Evolutionary conservation across 2,329 filamentous ascomycete species (phyloP), one percentile per base, ranked within the genome.

Genomic region (Aureobasidium sp.): DNA sequence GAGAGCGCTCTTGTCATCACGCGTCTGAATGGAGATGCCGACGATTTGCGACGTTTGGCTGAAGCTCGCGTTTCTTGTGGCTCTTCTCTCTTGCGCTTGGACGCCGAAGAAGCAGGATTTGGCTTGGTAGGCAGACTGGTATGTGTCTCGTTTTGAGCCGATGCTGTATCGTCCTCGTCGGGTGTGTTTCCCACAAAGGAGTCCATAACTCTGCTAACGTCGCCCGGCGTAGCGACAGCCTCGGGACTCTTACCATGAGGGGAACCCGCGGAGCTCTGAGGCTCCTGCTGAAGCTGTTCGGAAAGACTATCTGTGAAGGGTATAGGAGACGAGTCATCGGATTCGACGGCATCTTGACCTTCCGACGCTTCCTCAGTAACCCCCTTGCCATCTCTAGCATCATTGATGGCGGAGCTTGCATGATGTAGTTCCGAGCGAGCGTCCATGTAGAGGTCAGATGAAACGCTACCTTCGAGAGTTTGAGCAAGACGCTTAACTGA

Each of bases 141-240:
- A 42, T 42, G 10, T 19, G n/a, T 40, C 21, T 49, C 27, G 17
- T 55, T 9, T 11, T 49, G 9, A 7, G 19, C 43, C 1, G 17
- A 21, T 23, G 43, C 15, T 5, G 17, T 25, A 31, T 47, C 55
- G 4, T 31, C 15, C 62, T 54, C 6, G 61, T 23, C 37, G 19
- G 65, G 61, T 31, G 61, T 62, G 15, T 23, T 43, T 0, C 61
- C 62, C 19, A 66, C 58, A 9, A 76, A 74, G 31, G 74, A 75
- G 38, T 75, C 71, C 27, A 67, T 69, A 3, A 76, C 65, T 37
- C 69, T 66, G 49, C 69, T 74, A 1, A 40, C 27, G 21, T 68
- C 67, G 47, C 69, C 69, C 25, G 63, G 57, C 25, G 67, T 60
- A 10, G 33, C 50, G n/a, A 42, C 57, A 37, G 60, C 29, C 21